Evolutionary conservation across 2,329 filamentous ascomycete genomes (phyloP).

Genomic region (Clarireedia monteithiana): DNA sequence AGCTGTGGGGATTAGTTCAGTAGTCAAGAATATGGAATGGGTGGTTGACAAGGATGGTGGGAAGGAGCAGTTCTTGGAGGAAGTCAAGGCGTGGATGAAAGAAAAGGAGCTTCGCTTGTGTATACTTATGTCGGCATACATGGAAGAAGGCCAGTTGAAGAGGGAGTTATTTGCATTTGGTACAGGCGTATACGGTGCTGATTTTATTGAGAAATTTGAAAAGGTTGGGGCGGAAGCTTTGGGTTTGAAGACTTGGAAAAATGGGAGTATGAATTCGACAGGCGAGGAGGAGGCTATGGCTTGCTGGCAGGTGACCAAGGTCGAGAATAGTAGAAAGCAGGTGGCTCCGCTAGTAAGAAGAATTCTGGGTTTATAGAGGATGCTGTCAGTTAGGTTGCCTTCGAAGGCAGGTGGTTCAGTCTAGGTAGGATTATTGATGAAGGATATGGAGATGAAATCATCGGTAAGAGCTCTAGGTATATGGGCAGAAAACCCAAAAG

Average conservation of each 20-base stretch:
- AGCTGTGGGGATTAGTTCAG: constrained; percentile 58
- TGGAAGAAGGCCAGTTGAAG: constrained; percentile 45
- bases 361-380: too few species aligned
- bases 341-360: constrained; percentile 47
- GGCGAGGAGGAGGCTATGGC: constrained; percentile 28
- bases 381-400: too few species aligned
- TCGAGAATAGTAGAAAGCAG: constrained; percentile 59
- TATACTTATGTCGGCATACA: constrained; percentile 62
- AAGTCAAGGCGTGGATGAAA: constrained; percentile 44
- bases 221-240: constrained; percentile 39
- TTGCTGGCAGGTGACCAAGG: constrained; percentile 59
- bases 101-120: constrained; percentile 54
- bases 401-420: too few species aligned
- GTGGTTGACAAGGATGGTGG: constrained; percentile 47
- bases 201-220: constrained; percentile 48
- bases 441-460: too few species aligned
- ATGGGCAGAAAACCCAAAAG: too few species aligned
- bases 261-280: constrained; percentile 32
- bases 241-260: constrained; percentile 46
- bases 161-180: constrained; percentile 65
- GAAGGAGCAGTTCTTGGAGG: constrained; percentile 37
- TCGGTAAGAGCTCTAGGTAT: too few species aligned
- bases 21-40: constrained; percentile 55
- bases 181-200: constrained; percentile 39
- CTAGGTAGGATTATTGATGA: too few species aligned